These are phyloP conservation scores for Quercus phellos DNA, from an alignment of 331 rosid genomes.

Conservation along the genomic window DNA sequence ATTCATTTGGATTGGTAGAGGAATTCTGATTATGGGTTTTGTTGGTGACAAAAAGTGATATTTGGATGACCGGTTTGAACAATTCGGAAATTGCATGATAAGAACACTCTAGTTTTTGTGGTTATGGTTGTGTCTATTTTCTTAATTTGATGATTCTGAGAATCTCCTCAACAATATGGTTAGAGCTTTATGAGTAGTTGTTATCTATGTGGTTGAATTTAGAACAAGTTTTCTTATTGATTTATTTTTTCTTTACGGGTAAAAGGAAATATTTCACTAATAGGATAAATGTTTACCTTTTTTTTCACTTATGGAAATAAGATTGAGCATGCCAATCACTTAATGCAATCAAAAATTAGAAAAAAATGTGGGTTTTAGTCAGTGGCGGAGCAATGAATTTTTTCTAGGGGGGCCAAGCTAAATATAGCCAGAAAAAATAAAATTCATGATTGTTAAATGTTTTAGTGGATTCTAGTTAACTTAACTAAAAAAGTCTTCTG, in stretches of 20 bases:
- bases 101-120: constrained; percentile 60
- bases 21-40: background rate
- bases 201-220: background rate
- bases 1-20: background rate
- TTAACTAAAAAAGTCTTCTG: too few relatives aligned
- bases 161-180: constrained; percentile 55
- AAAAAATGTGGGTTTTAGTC: too few relatives aligned
- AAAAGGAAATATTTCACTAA: background rate
- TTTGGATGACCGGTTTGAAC: constrained; percentile 58
- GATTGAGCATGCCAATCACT: too few relatives aligned
- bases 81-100: constrained; percentile 68
- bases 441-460: too few relatives aligned
- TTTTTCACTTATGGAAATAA: constrained; percentile 8
- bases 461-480: too few relatives aligned
- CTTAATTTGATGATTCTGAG: constrained; percentile 59
- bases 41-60: constrained; percentile 1
- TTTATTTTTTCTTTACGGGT: too few relatives aligned
- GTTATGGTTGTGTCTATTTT: constrained; percentile 60
- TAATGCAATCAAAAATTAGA: too few relatives aligned
- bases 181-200: constrained; percentile 45
- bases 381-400: too few relatives aligned
- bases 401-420: too few relatives aligned
- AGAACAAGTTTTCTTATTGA: background rate
- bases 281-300: constrained; percentile 2
- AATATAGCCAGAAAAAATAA: too few relatives aligned